These are phyloP conservation scores for Casuarina glauca DNA, from an alignment of 306 rosid species.

Conservation along the genomic window DNA sequence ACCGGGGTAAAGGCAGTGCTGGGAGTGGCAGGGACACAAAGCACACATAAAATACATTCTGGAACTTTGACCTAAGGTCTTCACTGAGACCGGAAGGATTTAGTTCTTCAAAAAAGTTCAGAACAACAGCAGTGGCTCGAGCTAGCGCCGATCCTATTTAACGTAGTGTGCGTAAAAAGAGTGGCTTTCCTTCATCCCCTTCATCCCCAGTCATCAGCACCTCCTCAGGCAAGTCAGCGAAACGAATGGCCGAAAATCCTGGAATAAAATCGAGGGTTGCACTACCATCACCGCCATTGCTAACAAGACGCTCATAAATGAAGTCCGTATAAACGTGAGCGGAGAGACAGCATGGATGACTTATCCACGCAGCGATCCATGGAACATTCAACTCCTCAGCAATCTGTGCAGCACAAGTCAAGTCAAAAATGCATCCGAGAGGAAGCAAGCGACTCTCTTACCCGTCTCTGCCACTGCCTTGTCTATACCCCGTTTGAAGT, in stretches of 20 bases:
- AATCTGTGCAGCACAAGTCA: slow-evolving; percentile 10
- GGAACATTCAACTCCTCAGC: slow-evolving; percentile 42
- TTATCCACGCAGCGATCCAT: slow-evolving; percentile 48
- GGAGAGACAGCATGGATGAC: slow-evolving; percentile 29
- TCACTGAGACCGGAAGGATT: not conserved
- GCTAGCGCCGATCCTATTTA: slow-evolving; percentile 33
- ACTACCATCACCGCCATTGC: not conserved
- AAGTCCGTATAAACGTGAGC: slow-evolving; percentile 34
- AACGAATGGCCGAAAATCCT: slow-evolving; percentile 33
- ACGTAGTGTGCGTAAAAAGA: slow-evolving; percentile 27
- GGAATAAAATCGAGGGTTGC: slow-evolving; percentile 41
- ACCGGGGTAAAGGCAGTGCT: slow-evolving; percentile 2
- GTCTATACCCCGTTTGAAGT: slow-evolving; percentile 24
- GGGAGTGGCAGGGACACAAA: slow-evolving; percentile 15
- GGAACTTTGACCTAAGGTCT: slow-evolving; percentile 16
- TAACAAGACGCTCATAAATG: slow-evolving; percentile 13
- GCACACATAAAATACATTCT: slow-evolving; percentile 15
- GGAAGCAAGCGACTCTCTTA: slow-evolving; percentile 31
- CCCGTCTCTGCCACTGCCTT: slow-evolving; percentile 22
- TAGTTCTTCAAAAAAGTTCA: slow-evolving; percentile 32
- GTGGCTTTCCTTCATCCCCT: slow-evolving; percentile 9
- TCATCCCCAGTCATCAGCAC: not conserved
- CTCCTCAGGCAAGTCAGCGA: slow-evolving; percentile 39
- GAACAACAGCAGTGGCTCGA: slow-evolving; percentile 36
- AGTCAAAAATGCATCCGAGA: slow-evolving; percentile 33